Base-by-base conservation (phyloP, 345 rosid genomes). In the Alliaria petiolata region DNA sequence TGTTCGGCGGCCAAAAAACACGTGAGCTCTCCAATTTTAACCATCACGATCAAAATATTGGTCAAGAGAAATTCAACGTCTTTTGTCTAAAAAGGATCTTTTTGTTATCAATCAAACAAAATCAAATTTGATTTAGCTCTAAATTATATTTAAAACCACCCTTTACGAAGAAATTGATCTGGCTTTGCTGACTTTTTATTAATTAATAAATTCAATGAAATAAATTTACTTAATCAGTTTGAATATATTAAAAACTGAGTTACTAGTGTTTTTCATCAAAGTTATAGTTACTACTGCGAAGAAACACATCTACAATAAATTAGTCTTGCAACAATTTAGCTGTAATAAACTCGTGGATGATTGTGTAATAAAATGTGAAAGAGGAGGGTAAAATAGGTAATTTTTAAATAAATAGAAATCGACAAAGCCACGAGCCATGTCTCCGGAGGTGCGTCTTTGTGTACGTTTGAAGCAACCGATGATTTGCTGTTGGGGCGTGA, bases 351-450 rank as follows among this genome's bases (percentile, higher is more conserved):
- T 7, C 0, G 19, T 34, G 45, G 38, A 53, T 10, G 16, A 15
- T 62, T 68, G 8, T 62, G 59, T 62, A 45, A 75, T 25, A 44
- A 44, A 52, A 16, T 17, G 17, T 14, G 2, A 20, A 60, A 61
- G 5, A 17, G 1, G 20, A 68, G 65, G 64, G 44, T 62, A 20
- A 10, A 17, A 14, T 34, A 6, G 14, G 35, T 8, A 42, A n/a
- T n/a, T 15, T 4, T 3, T 15, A 51, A 33, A 20, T 20, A 68
- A 35, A 68, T 35, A 53, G 51, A 53, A 62, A 36, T 68, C 45
- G 79, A 75, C 79, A 75, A 62, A 68, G 74, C 59, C 79, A 75
- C 74, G 79, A 68, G 74, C 74, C 70, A 52, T 75, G 74, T 75
- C 64, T 62, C 52, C 62, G 51, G 70, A 68, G 74, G 56, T 62